Conservation (phyloP, 768 basidiomycete species). For the Lactarius pseudohatsudake region DNA sequence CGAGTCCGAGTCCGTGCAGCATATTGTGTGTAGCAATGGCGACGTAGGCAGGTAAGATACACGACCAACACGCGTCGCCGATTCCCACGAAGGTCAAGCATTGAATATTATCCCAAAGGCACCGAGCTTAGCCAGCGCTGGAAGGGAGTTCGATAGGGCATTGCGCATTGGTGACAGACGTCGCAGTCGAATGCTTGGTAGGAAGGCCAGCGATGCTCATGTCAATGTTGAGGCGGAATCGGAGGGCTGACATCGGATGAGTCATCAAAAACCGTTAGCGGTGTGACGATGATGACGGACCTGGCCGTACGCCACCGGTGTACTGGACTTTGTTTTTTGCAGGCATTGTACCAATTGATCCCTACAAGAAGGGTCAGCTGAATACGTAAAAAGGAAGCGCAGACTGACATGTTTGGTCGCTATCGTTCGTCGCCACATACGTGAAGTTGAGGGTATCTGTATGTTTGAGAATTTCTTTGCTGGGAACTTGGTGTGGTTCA, state of each 20-base stretch:
- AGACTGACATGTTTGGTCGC: conserved; percentile 77
- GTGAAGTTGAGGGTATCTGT: conserved; percentile 79
- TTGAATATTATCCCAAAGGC: too few species aligned
- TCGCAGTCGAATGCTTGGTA: conserved; percentile 35
- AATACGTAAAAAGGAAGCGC: conserved; percentile 4
- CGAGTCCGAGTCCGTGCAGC: conserved; percentile 12
- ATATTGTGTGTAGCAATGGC: neutral
- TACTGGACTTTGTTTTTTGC: conserved; percentile 59
- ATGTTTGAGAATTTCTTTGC: conserved; percentile 67
- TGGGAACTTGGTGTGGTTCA: conserved; percentile 57
- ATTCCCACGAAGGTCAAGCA: neutral
- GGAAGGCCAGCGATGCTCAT: conserved; percentile 41
- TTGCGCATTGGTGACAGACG: conserved; percentile 35
- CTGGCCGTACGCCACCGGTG: conserved; percentile 52
- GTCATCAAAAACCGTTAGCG: neutral
- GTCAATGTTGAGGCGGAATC: conserved; percentile 38
- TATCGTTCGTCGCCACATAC: conserved; percentile 74
- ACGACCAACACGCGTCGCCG: conserved; percentile 1
- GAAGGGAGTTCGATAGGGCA: conserved; percentile 37
- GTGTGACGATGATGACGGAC: conserved; percentile 44
- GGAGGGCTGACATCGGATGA: conserved; percentile 31
- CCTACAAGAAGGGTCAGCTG: conserved; percentile 41
- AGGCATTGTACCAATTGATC: conserved; percentile 75
- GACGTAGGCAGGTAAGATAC: conserved; percentile 6
- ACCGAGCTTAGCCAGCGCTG: conserved; percentile 28